These are phyloP conservation scores for Paraphaeosphaeria minitans DNA, from an alignment of 2,329 filamentous ascomycete genomes.

Conservation along the genomic window DNA sequence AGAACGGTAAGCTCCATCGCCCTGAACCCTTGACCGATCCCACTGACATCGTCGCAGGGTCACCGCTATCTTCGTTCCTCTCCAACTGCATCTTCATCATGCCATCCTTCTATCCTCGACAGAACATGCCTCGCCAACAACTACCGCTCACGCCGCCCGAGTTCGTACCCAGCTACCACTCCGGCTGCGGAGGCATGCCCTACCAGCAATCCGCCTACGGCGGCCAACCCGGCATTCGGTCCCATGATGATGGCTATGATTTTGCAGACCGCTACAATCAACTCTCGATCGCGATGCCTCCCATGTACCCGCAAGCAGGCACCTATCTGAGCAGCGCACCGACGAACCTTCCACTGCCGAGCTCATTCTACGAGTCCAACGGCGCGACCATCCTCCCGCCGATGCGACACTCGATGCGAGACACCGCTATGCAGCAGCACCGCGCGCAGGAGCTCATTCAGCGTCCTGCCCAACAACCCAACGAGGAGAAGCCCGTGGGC, in stretches of 20 bases:
- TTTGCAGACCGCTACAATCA: slow-evolving; percentile 54
- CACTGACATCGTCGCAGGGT: slow-evolving; percentile 41
- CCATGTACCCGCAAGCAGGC: slow-evolving; percentile 48
- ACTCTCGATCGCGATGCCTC: slow-evolving; percentile 46
- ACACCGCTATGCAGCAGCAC: slow-evolving; percentile 47
- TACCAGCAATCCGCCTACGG: slow-evolving; percentile 53
- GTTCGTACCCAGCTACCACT: slow-evolving; percentile 51
- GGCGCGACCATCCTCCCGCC: slow-evolving; percentile 54
- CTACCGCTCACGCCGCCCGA: slow-evolving; percentile 58
- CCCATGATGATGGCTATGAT: slow-evolving; percentile 54
- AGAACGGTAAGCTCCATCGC: slow-evolving; percentile 40
- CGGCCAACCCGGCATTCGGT: slow-evolving; percentile 46
- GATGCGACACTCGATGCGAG: slow-evolving; percentile 48
- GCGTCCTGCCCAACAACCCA: slow-evolving; percentile 49
- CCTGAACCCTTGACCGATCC: not conserved
- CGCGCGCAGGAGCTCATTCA: slow-evolving; percentile 48
- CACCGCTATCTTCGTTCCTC: slow-evolving; percentile 51
- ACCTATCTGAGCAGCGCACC: slow-evolving; percentile 46
- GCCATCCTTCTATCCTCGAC: slow-evolving; percentile 58
- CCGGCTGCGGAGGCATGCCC: slow-evolving; percentile 52
- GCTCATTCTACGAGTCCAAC: slow-evolving; percentile 52
- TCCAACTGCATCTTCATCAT: slow-evolving; percentile 48
- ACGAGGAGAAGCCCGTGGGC: slow-evolving; percentile 73
- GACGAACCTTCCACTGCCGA: slow-evolving; percentile 43
- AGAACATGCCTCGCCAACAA: slow-evolving; percentile 49